Evolutionary conservation across 1,284 basidiomycete genomes (phyloP).

Genomic region (Athelia psychrophila): DNA sequence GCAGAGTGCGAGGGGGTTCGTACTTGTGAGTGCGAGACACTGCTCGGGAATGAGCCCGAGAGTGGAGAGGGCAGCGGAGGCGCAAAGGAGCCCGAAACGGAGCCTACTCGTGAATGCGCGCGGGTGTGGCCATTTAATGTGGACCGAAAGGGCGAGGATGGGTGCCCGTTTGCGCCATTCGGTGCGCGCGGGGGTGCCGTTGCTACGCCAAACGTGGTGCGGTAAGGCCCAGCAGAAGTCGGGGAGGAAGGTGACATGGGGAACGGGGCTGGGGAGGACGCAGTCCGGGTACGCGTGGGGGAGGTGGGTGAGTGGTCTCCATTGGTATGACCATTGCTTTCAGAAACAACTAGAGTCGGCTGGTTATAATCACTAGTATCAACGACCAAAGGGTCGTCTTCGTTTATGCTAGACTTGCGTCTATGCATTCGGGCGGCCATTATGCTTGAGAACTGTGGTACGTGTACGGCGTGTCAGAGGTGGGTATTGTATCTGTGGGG

Average conservation of each 20-base stretch:
- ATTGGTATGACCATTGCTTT: constrained; percentile 8
- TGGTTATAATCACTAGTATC: constrained; percentile 3
- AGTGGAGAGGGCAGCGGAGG: constrained; percentile 51
- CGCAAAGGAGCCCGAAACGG: constrained; percentile 56
- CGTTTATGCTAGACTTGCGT: constrained; percentile 32
- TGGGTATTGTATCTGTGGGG: background rate
- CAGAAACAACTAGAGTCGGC: constrained; percentile 6
- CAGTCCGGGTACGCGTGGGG: constrained; percentile 35
- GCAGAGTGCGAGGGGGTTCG: constrained; percentile 21
- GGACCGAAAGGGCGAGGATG: constrained; percentile 47
- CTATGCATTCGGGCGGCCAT: constrained; percentile 22
- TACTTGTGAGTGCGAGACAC: constrained; percentile 8
- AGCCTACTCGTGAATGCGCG: constrained; percentile 47
- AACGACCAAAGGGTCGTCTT: constrained; percentile 10
- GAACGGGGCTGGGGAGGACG: constrained; percentile 20
- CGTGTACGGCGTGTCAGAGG: background rate
- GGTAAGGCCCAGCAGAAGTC: constrained; percentile 38
- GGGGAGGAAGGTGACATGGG: constrained; percentile 26
- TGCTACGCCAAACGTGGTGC: constrained; percentile 28
- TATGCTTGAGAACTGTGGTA: background rate
- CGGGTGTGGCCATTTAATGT: constrained; percentile 39
- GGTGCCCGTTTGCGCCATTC: constrained; percentile 24
- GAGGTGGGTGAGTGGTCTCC: constrained; percentile 13
- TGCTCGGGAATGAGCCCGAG: constrained; percentile 38
- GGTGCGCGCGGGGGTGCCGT: constrained; percentile 23